Conservation (phyloP, 2,329 filamentous ascomycete species). For the Ceratocystis diversiconidia region DNA sequence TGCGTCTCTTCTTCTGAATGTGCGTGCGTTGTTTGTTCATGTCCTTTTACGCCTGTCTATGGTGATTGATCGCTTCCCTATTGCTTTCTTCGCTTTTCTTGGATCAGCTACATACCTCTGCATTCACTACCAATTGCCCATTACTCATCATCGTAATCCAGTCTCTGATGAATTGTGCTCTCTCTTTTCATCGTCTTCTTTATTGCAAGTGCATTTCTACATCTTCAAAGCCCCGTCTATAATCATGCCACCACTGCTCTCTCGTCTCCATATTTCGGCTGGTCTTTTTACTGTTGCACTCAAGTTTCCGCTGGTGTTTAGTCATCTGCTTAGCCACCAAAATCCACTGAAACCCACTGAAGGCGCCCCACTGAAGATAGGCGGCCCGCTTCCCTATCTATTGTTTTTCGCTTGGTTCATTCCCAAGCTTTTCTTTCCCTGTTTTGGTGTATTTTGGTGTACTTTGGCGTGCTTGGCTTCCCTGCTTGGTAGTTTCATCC, state of each 20-base stretch:
- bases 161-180: neutral
- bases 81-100: no score
- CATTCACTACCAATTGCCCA: neutral
- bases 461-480: neutral
- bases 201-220: neutral
- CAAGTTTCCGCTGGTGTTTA: neutral
- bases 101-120: no score
- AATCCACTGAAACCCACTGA: neutral
- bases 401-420: no score
- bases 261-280: neutral
- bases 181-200: neutral
- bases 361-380: neutral
- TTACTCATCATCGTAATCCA: neutral
- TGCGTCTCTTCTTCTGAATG: neutral
- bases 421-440: neutral
- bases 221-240: neutral
- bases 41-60: neutral
- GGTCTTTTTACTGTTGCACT: neutral
- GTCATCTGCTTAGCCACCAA: neutral
- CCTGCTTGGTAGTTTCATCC: neutral
- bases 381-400: neutral
- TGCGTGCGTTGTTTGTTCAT: neutral
- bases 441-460: neutral
- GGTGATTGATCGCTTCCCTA: neutral
- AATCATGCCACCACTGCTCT: neutral